A percentile compares a stretch with the other conserved stretches of the same genome.
Evolutionary conservation across 495 filamentous ascomycete genomes (phyloP).

Genomic region (Alectoria sarmentosa): DNA sequence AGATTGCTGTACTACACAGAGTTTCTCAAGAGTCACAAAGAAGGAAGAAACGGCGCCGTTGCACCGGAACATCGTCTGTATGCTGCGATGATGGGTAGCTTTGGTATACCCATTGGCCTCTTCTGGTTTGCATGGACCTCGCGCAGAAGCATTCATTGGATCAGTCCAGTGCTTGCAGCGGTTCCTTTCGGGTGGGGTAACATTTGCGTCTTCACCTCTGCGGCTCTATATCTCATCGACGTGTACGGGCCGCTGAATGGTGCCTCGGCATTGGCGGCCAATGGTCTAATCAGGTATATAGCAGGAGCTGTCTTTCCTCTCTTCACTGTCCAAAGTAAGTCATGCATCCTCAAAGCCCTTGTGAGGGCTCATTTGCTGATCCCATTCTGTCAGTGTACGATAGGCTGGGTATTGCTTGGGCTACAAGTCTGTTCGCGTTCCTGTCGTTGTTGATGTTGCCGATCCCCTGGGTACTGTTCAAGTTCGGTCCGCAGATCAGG

Average conservation of each 20-base stretch:
- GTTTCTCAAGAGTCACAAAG: slow-evolving; percentile 25
- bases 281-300: slow-evolving; percentile 55
- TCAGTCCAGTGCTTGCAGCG: slow-evolving; percentile 42
- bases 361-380: neutral
- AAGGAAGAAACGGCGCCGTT: slow-evolving; percentile 28
- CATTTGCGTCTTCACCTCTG: slow-evolving; percentile 45
- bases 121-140: slow-evolving; percentile 48
- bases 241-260: slow-evolving; percentile 48
- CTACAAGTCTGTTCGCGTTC: slow-evolving; percentile 52
- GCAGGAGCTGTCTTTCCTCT: slow-evolving; percentile 60
- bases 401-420: slow-evolving; percentile 52
- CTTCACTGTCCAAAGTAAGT: slow-evolving; percentile 50
- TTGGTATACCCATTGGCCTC: slow-evolving; percentile 45
- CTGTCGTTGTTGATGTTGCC: slow-evolving; percentile 51
- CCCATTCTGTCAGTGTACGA: slow-evolving; percentile 42
- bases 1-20: slow-evolving; percentile 33
- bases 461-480: slow-evolving; percentile 49
- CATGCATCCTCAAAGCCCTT: neutral
- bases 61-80: slow-evolving; percentile 52
- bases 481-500: slow-evolving; percentile 37
- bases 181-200: slow-evolving; percentile 64
- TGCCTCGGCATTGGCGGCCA: slow-evolving; percentile 55
- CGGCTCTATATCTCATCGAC: slow-evolving; percentile 49
- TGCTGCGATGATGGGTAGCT: slow-evolving; percentile 50
- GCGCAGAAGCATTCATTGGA: slow-evolving; percentile 33